Evolutionary conservation across 2,329 filamentous ascomycete genomes (phyloP), one percentile per base, ranked within the genome.

Genomic region (Hypoxylon sp.): DNA sequence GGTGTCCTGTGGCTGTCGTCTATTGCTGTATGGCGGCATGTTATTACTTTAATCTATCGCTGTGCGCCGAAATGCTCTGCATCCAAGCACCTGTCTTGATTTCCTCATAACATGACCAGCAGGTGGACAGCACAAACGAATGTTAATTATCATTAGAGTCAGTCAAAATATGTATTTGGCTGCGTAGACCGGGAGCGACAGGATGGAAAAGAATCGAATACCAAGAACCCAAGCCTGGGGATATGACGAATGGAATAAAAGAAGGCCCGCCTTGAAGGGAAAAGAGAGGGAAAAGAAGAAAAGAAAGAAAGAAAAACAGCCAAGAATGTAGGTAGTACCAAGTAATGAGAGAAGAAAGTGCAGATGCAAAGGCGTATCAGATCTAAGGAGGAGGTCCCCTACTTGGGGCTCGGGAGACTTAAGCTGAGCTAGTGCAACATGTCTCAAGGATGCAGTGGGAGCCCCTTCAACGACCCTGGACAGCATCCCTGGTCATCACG

Each of bases 191-290:
- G 69, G 61, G 56, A 72, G 65, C 64, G 66, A 72, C 61, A 68
- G 66, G 58, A 69, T 52, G 55, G 54, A 72, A 68, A 68, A 50
- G 59, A 65, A 68, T 13, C 31, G 55, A 62, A 70, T 51, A 59
- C 55, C 27, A 70, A 70, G 66, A 73, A 64, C 63, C 60, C 71
- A 69, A 72, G 63, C 67, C 66, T 69, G 69, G 68, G 61, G 47
- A 62, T 65, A 7, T 63, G 50, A 66, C 65, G 60, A 75, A 73
- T 69, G 44, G 72, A 73, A 72, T 70, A 72, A 68, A 74, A 53
- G 67, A 77, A 73, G 75, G 63, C 75, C 75, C 53, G 75, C 75
- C 76, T 74, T 71, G 66, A 56, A 60, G 62, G 65, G 50, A 65
- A 64, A 56, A 71, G 67, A 56, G 59, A 53, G 68, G 59, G 47